Percentiles rank a stretch among this genome's conserved stretches.
These are phyloP conservation scores for Chrysopogon serrulatus DNA, from an alignment of 176 grass and related monocot species.

Conservation along the genomic window DNA sequence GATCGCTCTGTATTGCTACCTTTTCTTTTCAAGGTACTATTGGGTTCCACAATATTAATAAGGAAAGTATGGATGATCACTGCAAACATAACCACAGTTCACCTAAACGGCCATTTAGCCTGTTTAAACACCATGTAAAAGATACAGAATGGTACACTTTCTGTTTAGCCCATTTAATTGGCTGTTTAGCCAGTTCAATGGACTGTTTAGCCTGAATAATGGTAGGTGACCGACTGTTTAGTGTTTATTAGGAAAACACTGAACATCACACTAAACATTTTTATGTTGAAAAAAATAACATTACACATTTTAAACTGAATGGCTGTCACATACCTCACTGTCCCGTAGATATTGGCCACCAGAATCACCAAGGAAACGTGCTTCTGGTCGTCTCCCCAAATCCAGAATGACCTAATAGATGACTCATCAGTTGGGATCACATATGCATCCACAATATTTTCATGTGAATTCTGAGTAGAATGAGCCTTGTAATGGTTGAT, in stretches of 20 bases:
- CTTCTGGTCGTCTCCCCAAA: slow-evolving; percentile 90
- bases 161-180: no score
- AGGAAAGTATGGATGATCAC: background rate
- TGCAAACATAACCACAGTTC: no score
- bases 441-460: background rate
- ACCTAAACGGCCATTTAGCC: no score
- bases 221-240: no score
- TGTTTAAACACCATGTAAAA: no score
- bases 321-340: slow-evolving; percentile 49
- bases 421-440: background rate
- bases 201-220: no score
- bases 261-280: no score
- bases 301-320: background rate
- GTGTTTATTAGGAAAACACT: no score
- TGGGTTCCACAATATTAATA: background rate
- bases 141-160: no score
- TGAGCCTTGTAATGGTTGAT: background rate
- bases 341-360: slow-evolving; percentile 84
- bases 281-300: no score
- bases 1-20: background rate
- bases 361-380: slow-evolving; percentile 86
- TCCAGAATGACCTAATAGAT: slow-evolving; percentile 79
- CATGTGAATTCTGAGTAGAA: background rate
- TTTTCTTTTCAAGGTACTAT: background rate
- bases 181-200: no score